Evolutionary conservation across 2,329 filamentous ascomycete genomes (phyloP).

Genomic region (Colletotrichum sp.): DNA sequence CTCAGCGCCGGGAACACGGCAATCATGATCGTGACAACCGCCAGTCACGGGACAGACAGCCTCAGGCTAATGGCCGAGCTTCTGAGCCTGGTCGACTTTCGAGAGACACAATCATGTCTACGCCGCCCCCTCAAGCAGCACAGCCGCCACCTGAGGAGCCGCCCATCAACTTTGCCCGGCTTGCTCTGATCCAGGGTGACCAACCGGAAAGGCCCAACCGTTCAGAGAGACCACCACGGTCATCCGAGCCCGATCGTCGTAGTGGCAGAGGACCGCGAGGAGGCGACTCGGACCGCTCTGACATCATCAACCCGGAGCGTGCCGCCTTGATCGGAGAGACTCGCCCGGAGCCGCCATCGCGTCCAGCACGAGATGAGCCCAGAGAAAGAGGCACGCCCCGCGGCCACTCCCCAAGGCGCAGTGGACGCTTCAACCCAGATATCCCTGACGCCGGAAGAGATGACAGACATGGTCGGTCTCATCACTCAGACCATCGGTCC

Average conservation of each 20-base stretch:
- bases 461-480: constrained; percentile 49
- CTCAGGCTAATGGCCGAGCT: constrained; percentile 26
- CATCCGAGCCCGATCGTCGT: constrained; percentile 15
- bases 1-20: constrained; percentile 36
- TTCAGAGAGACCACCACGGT: constrained; percentile 7
- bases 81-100: constrained; percentile 26
- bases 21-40: constrained; percentile 43
- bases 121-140: constrained; percentile 26
- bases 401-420: constrained; percentile 55
- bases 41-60: constrained; percentile 34
- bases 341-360: constrained; percentile 36
- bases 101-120: constrained; percentile 25
- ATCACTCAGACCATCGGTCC: constrained; percentile 37
- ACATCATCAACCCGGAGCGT: constrained; percentile 52
- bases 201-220: constrained; percentile 21
- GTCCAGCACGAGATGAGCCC: constrained; percentile 45
- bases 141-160: constrained; percentile 45
- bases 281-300: constrained; percentile 30
- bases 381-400: constrained; percentile 33
- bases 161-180: constrained; percentile 60
- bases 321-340: constrained; percentile 48
- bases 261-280: constrained; percentile 24
- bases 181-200: constrained; percentile 49
- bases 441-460: constrained; percentile 46
- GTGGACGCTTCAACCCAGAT: constrained; percentile 37